A percentile compares a stretch with the other conserved stretches of the same genome.
These are phyloP conservation scores for Raffaelea ambrosiae DNA, from an alignment of 2,329 filamentous ascomycete genomes.

Conservation along the genomic window DNA sequence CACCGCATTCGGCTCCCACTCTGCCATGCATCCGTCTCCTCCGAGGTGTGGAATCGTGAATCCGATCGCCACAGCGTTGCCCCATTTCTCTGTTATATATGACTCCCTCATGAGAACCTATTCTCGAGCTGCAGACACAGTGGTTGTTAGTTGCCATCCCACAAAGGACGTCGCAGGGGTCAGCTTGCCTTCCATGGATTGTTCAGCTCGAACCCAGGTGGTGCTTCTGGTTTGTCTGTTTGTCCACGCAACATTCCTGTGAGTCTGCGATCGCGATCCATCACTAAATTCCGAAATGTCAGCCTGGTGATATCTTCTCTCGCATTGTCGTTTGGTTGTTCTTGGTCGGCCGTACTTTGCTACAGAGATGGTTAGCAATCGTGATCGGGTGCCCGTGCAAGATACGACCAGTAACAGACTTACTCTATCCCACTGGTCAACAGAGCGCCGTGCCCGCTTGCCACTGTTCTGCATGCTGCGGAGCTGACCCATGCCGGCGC, in stretches of 20 bases:
- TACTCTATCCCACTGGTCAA: constrained; percentile 58
- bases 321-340: neutral
- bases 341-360: constrained; percentile 40
- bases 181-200: constrained; percentile 53
- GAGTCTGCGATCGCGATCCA: constrained; percentile 54
- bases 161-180: no score
- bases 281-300: constrained; percentile 37
- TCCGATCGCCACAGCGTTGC: no score
- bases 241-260: constrained; percentile 53
- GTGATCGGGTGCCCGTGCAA: rapidly evolving
- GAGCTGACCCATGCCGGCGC: constrained; percentile 48
- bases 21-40: neutral
- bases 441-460: constrained; percentile 49
- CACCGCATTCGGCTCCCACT: neutral
- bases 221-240: constrained; percentile 44
- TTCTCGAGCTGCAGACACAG: constrained; percentile 38
- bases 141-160: constrained; percentile 5
- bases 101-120: constrained; percentile 34
- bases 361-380: constrained; percentile 24
- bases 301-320: neutral
- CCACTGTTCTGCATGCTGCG: constrained; percentile 51
- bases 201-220: constrained; percentile 52
- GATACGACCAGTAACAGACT: constrained; percentile 14
- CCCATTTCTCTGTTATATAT: constrained; percentile 6
- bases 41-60: neutral